Evolutionary conservation across 225 moss, liverwort and hornwort species (phyloP).

Genomic region (Sphagnum contortum): DNA sequence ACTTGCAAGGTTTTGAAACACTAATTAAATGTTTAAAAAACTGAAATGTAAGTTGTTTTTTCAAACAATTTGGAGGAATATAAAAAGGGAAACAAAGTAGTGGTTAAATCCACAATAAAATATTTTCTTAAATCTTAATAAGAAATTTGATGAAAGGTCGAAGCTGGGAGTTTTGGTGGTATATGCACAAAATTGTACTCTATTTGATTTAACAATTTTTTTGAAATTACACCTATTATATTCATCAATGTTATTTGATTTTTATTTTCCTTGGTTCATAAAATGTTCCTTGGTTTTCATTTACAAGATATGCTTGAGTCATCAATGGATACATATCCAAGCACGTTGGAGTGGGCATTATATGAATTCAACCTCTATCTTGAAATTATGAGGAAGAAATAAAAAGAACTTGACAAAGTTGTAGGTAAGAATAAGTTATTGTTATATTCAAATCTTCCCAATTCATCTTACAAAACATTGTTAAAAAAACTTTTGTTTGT

Average conservation of each 20-base stretch:
- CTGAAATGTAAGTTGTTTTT: background rate
- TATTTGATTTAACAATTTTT: too few species aligned
- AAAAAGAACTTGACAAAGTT: too few species aligned
- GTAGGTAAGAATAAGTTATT: too few species aligned
- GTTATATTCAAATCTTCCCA: too few species aligned
- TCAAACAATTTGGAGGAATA: background rate
- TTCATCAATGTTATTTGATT: too few species aligned
- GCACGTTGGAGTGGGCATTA: background rate
- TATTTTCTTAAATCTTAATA: background rate
- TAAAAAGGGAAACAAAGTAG: too few species aligned
- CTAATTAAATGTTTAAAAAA: background rate
- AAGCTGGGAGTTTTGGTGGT: background rate
- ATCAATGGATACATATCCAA: background rate
- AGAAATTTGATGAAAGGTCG: background rate
- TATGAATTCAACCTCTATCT: background rate
- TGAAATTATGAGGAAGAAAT: background rate
- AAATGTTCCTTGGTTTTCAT: background rate
- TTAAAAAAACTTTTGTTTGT: too few species aligned
- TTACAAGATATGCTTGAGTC: background rate
- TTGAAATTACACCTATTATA: too few species aligned
- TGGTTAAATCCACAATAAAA: background rate
- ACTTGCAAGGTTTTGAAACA: background rate
- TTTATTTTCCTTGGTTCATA: background rate
- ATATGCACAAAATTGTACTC: background rate
- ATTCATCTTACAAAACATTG: too few species aligned